These are phyloP conservation scores for Penicillium goetzii DNA, from an alignment of 495 filamentous ascomycete species.

Conservation along the genomic window DNA sequence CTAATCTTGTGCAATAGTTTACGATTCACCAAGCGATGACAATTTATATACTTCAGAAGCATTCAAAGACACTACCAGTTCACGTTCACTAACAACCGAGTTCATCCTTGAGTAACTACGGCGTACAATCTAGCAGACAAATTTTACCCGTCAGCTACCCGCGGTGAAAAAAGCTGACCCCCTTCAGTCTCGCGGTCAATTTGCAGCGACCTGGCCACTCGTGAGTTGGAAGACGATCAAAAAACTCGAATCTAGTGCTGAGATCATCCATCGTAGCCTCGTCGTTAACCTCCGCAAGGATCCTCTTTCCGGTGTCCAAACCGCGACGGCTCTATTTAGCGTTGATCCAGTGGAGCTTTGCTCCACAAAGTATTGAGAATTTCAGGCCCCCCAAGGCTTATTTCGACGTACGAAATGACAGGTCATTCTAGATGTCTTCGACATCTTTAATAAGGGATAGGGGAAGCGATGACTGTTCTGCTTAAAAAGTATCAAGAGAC, in stretches of 20 bases:
- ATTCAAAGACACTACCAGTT: not conserved
- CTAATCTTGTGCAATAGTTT: slow-evolving; percentile 8
- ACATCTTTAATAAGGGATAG: not conserved
- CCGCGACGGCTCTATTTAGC: not conserved
- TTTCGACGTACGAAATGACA: not conserved
- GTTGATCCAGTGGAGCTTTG: not conserved
- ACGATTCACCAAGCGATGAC: slow-evolving; percentile 7
- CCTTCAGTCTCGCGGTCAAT: not conserved
- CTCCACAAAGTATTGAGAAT: not conserved
- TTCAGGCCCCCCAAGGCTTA: not conserved
- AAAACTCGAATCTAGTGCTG: not conserved
- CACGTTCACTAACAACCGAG: not conserved
- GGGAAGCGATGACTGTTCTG: not conserved
- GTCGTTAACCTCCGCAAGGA: not conserved
- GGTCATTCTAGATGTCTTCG: not conserved
- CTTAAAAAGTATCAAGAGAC: not conserved
- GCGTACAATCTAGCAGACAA: not conserved
- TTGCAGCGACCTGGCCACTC: not conserved
- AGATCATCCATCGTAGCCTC: not conserved
- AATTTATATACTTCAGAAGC: not conserved
- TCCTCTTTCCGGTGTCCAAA: not conserved
- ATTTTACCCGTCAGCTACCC: not conserved
- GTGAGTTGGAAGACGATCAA: not conserved
- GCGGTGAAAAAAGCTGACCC: not conserved
- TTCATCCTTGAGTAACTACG: not conserved